Base-by-base conservation (phyloP, 345 rosid species). In the Brassica incana region DNA sequence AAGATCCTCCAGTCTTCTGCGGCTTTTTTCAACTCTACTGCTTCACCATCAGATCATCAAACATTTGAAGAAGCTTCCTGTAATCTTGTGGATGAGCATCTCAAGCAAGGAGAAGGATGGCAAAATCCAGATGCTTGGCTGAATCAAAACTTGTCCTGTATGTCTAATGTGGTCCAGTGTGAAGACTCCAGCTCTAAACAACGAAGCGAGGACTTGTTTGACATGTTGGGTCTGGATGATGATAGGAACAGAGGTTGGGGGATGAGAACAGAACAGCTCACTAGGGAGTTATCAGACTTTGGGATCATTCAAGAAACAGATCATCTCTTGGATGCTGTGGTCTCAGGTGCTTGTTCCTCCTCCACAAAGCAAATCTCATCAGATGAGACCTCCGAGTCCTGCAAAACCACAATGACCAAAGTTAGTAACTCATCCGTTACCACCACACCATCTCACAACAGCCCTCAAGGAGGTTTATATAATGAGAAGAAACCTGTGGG, bases 261-360 rank as follows among this genome's bases (percentile, higher is more conserved):
- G 12, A 35, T 70, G 71, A 83, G 86, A 77, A 63, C 81, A 0
- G 88, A 83, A 68, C 79, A 77, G 48, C 71, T 74, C 72, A 84
- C 78, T 30, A 80, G 83, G 48, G 90, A 85, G 75, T 68, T 58
- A 52, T 81, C 85, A 4, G 68, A 80, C 14, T 73, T 81, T 50
- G 74, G 48, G 78, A 84, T 80, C 75, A 80, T 72, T 72, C 85
- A 75, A 5, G 88, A 83, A 50, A 66, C 75, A 18, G 98, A 90
- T 78, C 82, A 95, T 87, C 94, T 95, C 73, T 79, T 95, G 83
- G 99, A 95, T 83, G 99, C 98, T 5, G 97, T 95, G 60, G 97
- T 95, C 63, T 87, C 97, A 2, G 83, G 87, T 77, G 90, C 88
- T 30, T 72, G 77, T 29, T 83, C 89, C 62, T 73, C 79, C 62